phyloP scores from a whole-genome alignment of 768 basidiomycete genomes.

The Termitomyces sp. region DNA sequence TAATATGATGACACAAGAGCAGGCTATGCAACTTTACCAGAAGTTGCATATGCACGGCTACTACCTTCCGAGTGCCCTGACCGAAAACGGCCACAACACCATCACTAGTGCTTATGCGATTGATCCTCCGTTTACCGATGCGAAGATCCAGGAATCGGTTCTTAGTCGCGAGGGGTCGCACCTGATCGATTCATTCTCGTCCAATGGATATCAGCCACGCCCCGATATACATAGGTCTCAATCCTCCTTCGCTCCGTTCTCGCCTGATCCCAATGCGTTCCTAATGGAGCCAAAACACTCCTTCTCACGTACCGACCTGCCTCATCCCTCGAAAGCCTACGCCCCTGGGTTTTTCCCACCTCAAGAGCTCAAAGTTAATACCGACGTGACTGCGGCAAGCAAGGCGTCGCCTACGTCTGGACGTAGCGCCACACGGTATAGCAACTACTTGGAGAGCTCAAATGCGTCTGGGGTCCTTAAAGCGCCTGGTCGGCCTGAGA shows the following conservation, averaged over 20 bases:
- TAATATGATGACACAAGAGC: conserved; percentile 51
- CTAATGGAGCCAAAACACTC: conserved; percentile 31
- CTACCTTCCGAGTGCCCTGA: conserved; percentile 22
- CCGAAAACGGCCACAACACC: conserved; percentile 6
- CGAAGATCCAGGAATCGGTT: conserved; percentile 17
- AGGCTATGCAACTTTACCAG: conserved; percentile 59
- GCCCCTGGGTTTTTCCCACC: conserved; percentile 49
- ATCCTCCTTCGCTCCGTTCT: conserved; percentile 71
- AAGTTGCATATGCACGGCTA: conserved; percentile 45
- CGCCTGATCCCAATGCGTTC: conserved; percentile 64
- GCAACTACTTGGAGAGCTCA: conserved; percentile 40
- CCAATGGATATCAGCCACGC: conserved; percentile 21
- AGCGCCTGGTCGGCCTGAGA: conserved; percentile 39
- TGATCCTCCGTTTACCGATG: conserved; percentile 11
- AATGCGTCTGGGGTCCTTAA: conserved; percentile 37
- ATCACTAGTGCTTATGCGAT: conserved; percentile 7
- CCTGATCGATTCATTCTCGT: conserved; percentile 17
- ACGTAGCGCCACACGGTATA: conserved; percentile 45
- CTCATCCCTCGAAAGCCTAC: conserved; percentile 48
- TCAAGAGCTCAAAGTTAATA: conserved; percentile 35
- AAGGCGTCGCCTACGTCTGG: conserved; percentile 42
- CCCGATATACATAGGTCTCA: conserved; percentile 33
- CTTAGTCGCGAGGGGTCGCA: conserved; percentile 15
- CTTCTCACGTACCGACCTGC: conserved; percentile 37
- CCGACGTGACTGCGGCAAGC: conserved; percentile 18